Percentiles rank a stretch among this genome's conserved stretches.
Conservation (phyloP, 192 early-diverging fungal genomes). For the Phycomyces blakesleeanus region DNA sequence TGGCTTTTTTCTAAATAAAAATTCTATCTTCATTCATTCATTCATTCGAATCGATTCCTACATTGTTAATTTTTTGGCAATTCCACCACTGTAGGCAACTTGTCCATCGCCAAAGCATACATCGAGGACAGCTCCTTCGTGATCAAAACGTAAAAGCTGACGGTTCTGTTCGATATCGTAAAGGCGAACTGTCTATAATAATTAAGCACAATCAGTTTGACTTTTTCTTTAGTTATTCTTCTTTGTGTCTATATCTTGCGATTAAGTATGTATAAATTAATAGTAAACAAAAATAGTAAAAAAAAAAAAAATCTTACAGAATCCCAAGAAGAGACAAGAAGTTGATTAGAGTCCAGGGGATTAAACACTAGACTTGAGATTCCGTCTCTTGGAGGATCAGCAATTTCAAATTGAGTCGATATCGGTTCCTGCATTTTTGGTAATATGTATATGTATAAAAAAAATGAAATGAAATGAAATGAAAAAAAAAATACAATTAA, state of each 20-base stretch:
- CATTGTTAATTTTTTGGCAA: conserved; percentile 64
- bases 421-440: conserved; percentile 1
- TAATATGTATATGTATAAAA: too few relatives aligned
- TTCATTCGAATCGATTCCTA: conserved; percentile 31
- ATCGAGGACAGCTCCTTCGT: conserved; percentile 75
- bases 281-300: too few relatives aligned
- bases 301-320: conserved; percentile 47
- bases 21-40: too few relatives aligned
- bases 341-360: conserved; percentile 55
- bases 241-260: too few relatives aligned
- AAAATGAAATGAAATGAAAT: too few relatives aligned
- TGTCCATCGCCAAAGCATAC: conserved; percentile 62
- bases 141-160: conserved; percentile 51
- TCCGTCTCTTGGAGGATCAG: conserved; percentile 80
- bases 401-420: conserved; percentile 61
- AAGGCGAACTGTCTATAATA: conserved; percentile 65
- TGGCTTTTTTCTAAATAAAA: too few relatives aligned
- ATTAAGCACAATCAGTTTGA: not conserved
- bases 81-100: conserved; percentile 68
- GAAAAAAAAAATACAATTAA: too few relatives aligned
- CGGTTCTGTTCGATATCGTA: conserved; percentile 74
- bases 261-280: too few relatives aligned
- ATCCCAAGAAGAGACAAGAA: conserved; percentile 92
- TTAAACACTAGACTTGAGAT: conserved; percentile 76
- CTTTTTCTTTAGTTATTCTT: too few relatives aligned